Conservation (phyloP, 164 flowering plant species). For the Macadamia tetraphylla region DNA sequence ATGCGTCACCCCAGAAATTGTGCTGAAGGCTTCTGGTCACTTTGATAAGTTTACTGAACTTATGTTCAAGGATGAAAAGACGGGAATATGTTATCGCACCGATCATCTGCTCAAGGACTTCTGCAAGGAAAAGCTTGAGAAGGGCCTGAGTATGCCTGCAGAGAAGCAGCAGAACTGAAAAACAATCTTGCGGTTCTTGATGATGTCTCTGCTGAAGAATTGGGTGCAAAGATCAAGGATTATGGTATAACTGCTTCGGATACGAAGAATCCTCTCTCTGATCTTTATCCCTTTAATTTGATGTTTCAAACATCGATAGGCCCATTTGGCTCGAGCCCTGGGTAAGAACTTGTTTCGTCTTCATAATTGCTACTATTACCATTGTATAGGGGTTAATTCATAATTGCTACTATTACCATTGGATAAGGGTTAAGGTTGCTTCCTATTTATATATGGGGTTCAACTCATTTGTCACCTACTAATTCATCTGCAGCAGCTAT, state of each 20-base stretch:
- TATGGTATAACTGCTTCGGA: constrained; percentile 96
- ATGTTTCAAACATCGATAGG: constrained; percentile 98
- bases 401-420: not conserved
- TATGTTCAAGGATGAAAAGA: constrained; percentile 95
- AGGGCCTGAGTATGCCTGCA: constrained; percentile 50
- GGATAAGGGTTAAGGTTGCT: not conserved
- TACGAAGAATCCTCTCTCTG: constrained; percentile 84
- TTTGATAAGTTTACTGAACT: constrained; percentile 97
- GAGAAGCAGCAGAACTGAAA: constrained; percentile 71
- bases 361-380: not conserved
- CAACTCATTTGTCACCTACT: not conserved
- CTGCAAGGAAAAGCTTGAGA: constrained; percentile 88
- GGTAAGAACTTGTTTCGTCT: constrained; percentile 29
- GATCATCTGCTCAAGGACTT: constrained; percentile 93
- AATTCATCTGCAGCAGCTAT: constrained; percentile 30
- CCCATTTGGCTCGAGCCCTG: constrained; percentile 78
- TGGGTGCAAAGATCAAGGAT: constrained; percentile 85
- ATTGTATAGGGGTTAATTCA: not conserved
- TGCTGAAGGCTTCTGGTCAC: constrained; percentile 95
- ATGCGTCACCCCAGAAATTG: constrained; percentile 91
- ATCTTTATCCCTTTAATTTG: constrained; percentile 91
- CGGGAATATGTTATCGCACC: constrained; percentile 84
- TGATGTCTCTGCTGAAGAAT: constrained; percentile 76
- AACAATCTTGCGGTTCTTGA: constrained; percentile 80
- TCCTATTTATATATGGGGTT: not conserved